Evolutionary conservation across 2,329 filamentous ascomycete genomes (phyloP), one percentile per base, ranked within the genome.

Genomic region (Ophiosphaerella korrae): DNA sequence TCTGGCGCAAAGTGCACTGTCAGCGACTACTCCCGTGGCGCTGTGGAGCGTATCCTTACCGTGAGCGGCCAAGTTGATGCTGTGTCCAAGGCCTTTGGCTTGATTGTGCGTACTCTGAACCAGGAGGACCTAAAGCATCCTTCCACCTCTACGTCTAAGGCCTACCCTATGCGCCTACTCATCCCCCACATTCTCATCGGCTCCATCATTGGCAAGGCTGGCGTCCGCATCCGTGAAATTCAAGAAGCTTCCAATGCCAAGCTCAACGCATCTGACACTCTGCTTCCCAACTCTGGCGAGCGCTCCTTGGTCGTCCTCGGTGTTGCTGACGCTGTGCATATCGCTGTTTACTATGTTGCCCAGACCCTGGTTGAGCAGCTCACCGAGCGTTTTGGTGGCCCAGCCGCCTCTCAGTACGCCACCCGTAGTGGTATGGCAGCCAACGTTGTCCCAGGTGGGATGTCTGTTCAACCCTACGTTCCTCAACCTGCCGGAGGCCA

Each of bases 381-480:
- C 52, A 97, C 94, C 45, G 94, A 99, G 74, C 88, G 94, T 36
- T 99, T 97, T 64, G 93, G 94, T 45, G 94, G 94, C 5, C 92
- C 94, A 16, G 92, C 92, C 50, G 93, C 94, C 42, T 99, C 94
- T n/a, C 93, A 94, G 26, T 99, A 99, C 72, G 94, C 94, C 40
- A 96, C 93, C 40, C 88, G 94, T 59, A 96, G 91, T 69, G 94
- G 94, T 56, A 92, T 90, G 42, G 92, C 94, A 43, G 91, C 93
- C 50, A 93, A 93, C 44, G 91, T 93, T 31, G 91, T 97, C 13
- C 94, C 94, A 18, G 94, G 94, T 53, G 94, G 94, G 55, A 96
- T 99, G 92, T 94, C 97, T 75, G 94, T 99, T 42, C 92, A 97
- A n/a, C 94, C 94, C 5, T 99, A 99, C 73, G 89, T 91, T 50